Evolutionary conservation across 1,284 basidiomycete genomes (phyloP).

Genomic region (Gomphus sp.): DNA sequence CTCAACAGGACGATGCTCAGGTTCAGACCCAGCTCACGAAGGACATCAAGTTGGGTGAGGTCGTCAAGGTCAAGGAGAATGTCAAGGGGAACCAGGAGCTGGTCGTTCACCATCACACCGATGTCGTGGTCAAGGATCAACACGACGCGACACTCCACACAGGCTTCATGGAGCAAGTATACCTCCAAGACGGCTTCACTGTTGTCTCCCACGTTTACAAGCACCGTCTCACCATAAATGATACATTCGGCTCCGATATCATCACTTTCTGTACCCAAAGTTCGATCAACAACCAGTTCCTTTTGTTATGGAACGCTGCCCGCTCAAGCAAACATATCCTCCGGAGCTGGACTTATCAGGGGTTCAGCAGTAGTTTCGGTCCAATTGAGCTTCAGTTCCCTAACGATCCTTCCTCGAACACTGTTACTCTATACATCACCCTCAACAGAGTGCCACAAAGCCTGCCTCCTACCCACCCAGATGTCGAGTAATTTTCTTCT

Average conservation of each 20-base stretch:
- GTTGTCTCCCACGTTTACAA: neutral
- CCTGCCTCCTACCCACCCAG: too few relatives aligned
- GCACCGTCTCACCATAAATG: neutral
- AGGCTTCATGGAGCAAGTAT: too few relatives aligned
- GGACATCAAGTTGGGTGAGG: too few relatives aligned
- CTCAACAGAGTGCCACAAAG: neutral
- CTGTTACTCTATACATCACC: neutral
- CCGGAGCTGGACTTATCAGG: neutral
- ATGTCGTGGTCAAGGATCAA: neutral
- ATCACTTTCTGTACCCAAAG: neutral
- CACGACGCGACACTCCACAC: neutral
- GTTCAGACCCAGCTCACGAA: too few relatives aligned
- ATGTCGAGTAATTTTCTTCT: too few relatives aligned
- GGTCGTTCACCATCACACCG: too few relatives aligned
- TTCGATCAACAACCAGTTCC: neutral
- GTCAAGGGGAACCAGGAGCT: too few relatives aligned
- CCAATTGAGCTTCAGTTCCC: neutral
- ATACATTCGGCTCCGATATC: neutral
- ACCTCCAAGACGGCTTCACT: neutral
- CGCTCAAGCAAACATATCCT: neutral
- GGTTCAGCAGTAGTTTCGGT: neutral
- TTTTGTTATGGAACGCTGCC: neutral
- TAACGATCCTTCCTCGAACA: neutral
- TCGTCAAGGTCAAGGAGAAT: too few relatives aligned
- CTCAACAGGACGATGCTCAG: too few relatives aligned